Evolutionary conservation across 140 eudicot genomes (phyloP), one percentile per base, ranked within the genome.

Genomic region (Oenanthe javanica): DNA sequence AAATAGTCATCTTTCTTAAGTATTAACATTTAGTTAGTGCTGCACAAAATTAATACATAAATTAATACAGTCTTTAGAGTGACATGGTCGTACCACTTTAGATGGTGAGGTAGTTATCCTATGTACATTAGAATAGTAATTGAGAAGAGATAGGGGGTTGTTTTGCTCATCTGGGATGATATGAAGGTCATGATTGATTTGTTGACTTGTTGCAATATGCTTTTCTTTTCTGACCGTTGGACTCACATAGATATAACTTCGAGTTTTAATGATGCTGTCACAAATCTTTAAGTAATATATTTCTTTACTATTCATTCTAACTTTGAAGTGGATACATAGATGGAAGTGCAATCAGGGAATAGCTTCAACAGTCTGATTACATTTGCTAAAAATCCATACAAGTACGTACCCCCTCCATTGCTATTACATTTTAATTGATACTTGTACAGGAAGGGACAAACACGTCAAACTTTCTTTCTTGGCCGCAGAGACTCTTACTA

Each of bases 371-470:
- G 87, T 82, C 90, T 95, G 51, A 81, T 95, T 81, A 97, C 97
- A 48, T 90, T 95, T 84, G 83, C 99, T 19, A 92, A 88, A 86
- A 75, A 90, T 84, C 99, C 99, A 43, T 95, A 90, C 80, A 85
- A 87, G 97, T 92, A 92, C 2, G 87, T 76, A 79, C 38, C 73
- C 23, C 13, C 38, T 64, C 81, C 82, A 43, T 79, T 46, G 47
- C 43, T 81, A 76, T 75, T 6, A 8, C 79, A 78, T 51, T 70
- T n/a, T 38, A 43, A 43, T 4, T 18, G 9, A 40, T 7, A 48
- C 45, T 25, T 25, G 23, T 67, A 27, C 71, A 45, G 19, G 7
- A 21, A 14, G 1, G 48, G 9, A 47, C 45, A 27, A 64, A 51
- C 75, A 57, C 57, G 42, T 54, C 75, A 55, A 55, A 15, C 69